Evolutionary conservation across 1,284 basidiomycete species (phyloP).

Genomic region (Agroathelia rolfsii): DNA sequence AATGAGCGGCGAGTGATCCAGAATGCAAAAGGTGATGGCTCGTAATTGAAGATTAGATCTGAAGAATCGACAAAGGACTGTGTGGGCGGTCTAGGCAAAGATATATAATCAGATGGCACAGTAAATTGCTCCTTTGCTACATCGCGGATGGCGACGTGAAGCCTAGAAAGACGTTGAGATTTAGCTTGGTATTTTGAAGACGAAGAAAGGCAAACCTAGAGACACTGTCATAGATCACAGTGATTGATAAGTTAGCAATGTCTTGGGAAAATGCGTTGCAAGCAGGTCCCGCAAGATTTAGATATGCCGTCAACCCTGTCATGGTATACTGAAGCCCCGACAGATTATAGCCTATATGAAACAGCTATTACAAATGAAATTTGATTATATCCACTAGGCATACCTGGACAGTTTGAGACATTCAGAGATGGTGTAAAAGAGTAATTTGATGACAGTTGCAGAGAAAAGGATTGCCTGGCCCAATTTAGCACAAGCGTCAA

Average conservation of each 20-base stretch:
- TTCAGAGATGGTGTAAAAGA: too few species aligned
- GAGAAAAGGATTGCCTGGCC: too few species aligned
- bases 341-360: constrained; percentile 52
- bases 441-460: too few species aligned
- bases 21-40: constrained; percentile 59
- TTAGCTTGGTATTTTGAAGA: too few species aligned
- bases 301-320: constrained; percentile 44
- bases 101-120: constrained; percentile 50
- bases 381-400: too few species aligned
- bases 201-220: constrained; percentile 29
- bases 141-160: constrained; percentile 75
- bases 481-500: too few species aligned
- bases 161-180: too few species aligned
- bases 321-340: constrained; percentile 31
- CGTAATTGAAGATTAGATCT: constrained; percentile 62
- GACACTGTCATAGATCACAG: constrained; percentile 55
- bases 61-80: constrained; percentile 28
- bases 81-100: constrained; percentile 31
- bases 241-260: constrained; percentile 48
- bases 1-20: constrained; percentile 65
- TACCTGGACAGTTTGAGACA: too few species aligned
- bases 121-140: constrained; percentile 56
- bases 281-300: constrained; percentile 45
- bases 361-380: too few species aligned
- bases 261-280: constrained; percentile 72